Base-by-base conservation (phyloP, 495 filamentous ascomycete species). In the Hyaloscypha finlandica region DNA sequence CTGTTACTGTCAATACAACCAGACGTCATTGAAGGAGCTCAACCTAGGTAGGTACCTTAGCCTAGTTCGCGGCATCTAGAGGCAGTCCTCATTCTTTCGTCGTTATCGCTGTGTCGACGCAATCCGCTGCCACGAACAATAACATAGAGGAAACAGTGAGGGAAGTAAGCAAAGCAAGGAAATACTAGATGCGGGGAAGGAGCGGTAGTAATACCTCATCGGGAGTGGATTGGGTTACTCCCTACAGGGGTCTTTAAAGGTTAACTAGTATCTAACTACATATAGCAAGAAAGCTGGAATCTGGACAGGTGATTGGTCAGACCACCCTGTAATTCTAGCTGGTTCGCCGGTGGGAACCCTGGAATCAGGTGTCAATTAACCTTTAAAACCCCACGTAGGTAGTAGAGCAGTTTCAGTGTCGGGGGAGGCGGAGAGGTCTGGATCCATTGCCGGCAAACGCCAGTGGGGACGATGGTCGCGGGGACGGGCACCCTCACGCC, bases 121-220 rank as follows among this genome's bases (percentile, higher is more conserved):
- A 48, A 48, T 48, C 42, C 42, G 42, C 42, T 19, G 42, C 42
- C 42, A 8, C 8, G 42, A 4, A 48, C 42, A 48, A 19, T 14
- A 14, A 12, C 42, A 16, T 1, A 51, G 33, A 62, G 59, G 35
- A 9, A 45, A 62, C 9, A 22, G 6, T 11, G 11, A 48, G 20
- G 20, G 59, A 25, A 51, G 30, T 14, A 51, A 62, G 33, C 22
- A 63, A 63, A 53, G 30, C 11, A 51, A 62, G 33, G 39, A 63
- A 63, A 53, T 63, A 63, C 61, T 63, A 25, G 5, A 63, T 63
- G 61, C 61, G 25, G 61, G 61, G 45, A 63, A 33, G 45, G 5
- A 12, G 61, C 12, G 42, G 61, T 63, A 52, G 61, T 52, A 25
- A 62, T 62, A 51, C 59, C 30, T 4, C 39, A 45, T 62, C 30